A percentile compares a stretch with the other conserved stretches of the same genome.
Conservation (phyloP, 2,329 filamentous ascomycete species). For the Hawksworthiomyces lignivorus region DNA sequence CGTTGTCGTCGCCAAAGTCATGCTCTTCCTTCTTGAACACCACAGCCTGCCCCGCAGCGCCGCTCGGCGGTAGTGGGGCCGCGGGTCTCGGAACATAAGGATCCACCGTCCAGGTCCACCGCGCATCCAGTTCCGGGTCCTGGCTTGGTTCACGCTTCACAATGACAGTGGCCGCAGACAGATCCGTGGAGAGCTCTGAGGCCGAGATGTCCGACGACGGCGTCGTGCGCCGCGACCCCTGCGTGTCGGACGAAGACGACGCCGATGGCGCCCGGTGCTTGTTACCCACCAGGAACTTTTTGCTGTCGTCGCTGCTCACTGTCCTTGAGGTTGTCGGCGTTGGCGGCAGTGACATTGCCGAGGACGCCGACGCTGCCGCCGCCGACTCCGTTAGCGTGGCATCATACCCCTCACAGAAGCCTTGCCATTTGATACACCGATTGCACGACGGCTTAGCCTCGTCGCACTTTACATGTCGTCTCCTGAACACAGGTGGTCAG, state of each 20-base stretch:
- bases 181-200: not conserved
- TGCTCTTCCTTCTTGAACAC: not conserved
- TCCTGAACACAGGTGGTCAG: too few relatives aligned
- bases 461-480: constrained; percentile 20
- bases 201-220: constrained; percentile 2
- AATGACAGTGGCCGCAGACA: not conserved
- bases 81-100: too few relatives aligned
- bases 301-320: not conserved
- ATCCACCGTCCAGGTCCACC: too few relatives aligned
- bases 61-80: too few relatives aligned
- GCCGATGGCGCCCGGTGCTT: not conserved
- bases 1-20: not conserved
- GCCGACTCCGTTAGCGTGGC: not conserved
- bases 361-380: not conserved
- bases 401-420: constrained; percentile 24
- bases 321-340: not conserved
- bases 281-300: not conserved
- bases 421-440: constrained; percentile 23
- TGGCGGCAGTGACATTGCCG: not conserved
- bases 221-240: constrained; percentile 1
- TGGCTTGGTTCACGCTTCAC: not conserved
- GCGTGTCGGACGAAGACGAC: not conserved
- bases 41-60: too few relatives aligned
- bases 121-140: too few relatives aligned
- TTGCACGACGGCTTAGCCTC: constrained; percentile 22